These are phyloP conservation scores for Allodekkera sacchari DNA, from an alignment of 805 yeast genomes.

Conservation along the genomic window DNA sequence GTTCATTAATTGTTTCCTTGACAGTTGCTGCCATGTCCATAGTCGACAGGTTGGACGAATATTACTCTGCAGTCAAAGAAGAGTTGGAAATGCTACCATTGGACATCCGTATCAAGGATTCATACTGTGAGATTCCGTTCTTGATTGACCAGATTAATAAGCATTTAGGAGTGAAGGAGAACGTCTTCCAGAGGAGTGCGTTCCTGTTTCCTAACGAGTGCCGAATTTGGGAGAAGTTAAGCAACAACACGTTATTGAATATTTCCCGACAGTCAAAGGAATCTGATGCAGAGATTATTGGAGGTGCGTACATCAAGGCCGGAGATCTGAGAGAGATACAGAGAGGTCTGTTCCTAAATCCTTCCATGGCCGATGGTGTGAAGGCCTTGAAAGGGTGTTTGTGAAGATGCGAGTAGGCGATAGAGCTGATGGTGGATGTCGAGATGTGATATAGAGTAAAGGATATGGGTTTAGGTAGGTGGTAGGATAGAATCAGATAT, in stretches of 20 bases:
- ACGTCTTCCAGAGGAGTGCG: conserved; percentile 62
- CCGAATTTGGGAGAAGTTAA: conserved; percentile 62
- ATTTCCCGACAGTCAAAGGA: conserved; percentile 46
- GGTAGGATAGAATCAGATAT: too few relatives aligned
- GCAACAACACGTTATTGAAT: conserved; percentile 45
- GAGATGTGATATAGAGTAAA: too few relatives aligned
- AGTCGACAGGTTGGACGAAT: conserved; percentile 49
- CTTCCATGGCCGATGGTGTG: conserved; percentile 34
- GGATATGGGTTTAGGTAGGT: too few relatives aligned
- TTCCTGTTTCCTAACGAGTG: conserved; percentile 66
- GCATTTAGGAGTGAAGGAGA: conserved; percentile 24
- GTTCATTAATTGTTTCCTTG: conserved; percentile 58
- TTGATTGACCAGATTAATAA: conserved; percentile 44
- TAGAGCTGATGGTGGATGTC: too few relatives aligned
- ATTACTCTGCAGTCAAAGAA: conserved; percentile 51
- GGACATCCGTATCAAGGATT: conserved; percentile 37
- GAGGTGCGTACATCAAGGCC: conserved; percentile 40
- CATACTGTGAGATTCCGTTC: conserved; percentile 46
- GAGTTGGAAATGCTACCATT: conserved; percentile 52
- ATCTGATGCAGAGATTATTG: conserved; percentile 41
- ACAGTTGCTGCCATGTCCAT: conserved; percentile 76
- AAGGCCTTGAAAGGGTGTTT: conserved; percentile 8
- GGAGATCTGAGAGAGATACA: conserved; percentile 51
- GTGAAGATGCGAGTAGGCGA: not conserved
- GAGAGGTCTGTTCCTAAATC: conserved; percentile 59